These are phyloP conservation scores for Chaetomium tenue DNA, from an alignment of 495 filamentous ascomycete genomes.

Conservation along the genomic window DNA sequence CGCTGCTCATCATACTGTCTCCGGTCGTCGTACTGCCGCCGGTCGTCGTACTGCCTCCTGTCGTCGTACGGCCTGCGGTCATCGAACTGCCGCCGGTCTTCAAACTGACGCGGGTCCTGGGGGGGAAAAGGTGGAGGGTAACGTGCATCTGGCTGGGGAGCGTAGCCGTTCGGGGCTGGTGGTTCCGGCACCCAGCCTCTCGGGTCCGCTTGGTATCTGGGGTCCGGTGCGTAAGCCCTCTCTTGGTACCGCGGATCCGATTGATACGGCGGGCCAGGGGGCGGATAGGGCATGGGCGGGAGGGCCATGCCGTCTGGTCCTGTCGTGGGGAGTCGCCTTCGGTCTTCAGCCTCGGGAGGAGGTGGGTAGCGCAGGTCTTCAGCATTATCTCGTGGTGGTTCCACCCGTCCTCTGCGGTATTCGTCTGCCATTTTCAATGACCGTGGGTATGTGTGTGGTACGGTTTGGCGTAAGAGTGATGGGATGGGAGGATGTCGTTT, in stretches of 20 bases:
- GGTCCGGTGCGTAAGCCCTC: constrained; percentile 19
- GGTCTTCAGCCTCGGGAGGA: constrained; percentile 49
- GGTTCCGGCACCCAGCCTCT: constrained; percentile 20
- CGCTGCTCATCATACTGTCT: constrained; percentile 17
- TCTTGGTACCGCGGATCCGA: constrained; percentile 23
- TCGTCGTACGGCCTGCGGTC: constrained; percentile 27
- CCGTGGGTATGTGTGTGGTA: constrained; percentile 4
- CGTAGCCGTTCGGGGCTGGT: constrained; percentile 25
- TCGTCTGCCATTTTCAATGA: constrained; percentile 46
- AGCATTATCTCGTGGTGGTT: constrained; percentile 38
- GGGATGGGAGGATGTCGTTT: neutral
- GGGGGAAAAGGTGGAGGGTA: constrained; percentile 23
- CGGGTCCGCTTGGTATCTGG: constrained; percentile 30
- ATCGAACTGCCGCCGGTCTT: constrained; percentile 18
- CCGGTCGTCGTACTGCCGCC: constrained; percentile 10
- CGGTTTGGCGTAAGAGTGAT: neutral
- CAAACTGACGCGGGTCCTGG: constrained; percentile 22
- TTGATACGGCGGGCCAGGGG: constrained; percentile 17
- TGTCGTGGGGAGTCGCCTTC: constrained; percentile 37
- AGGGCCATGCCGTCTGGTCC: constrained; percentile 35
- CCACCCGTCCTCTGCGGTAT: constrained; percentile 38
- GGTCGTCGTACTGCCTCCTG: constrained; percentile 23
- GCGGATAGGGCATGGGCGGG: constrained; percentile 40
- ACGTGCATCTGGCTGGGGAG: constrained; percentile 25
- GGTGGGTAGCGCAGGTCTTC: constrained; percentile 47